Percentiles rank a stretch among this genome's conserved stretches.
phyloP scores from a whole-genome alignment of 192 early-diverging fungal species.

The Mortierella alpina region DNA sequence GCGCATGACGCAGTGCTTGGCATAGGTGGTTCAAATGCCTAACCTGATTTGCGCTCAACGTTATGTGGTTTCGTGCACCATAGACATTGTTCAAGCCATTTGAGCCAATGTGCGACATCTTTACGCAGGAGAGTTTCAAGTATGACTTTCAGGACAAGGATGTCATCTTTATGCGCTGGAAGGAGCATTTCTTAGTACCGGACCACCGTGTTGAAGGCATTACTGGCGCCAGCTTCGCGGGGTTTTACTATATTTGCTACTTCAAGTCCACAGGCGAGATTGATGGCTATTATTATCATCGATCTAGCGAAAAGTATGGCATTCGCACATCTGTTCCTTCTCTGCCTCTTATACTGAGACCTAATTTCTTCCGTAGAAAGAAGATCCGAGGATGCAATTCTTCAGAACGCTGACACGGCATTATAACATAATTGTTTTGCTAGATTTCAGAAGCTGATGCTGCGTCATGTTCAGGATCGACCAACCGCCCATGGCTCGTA shows the following conservation, averaged over 20 bases:
- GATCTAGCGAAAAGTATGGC: slow-evolving; percentile 63
- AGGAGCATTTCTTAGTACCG: slow-evolving; percentile 91
- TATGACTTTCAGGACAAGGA: slow-evolving; percentile 64
- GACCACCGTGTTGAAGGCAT: slow-evolving; percentile 82
- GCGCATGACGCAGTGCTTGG: background rate
- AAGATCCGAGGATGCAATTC: background rate
- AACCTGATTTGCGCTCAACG: background rate
- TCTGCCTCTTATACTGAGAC: background rate
- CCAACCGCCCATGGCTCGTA: slow-evolving; percentile 19
- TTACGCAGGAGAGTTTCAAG: slow-evolving; percentile 60
- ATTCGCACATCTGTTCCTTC: too few species aligned
- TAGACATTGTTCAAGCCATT: slow-evolving; percentile 64
- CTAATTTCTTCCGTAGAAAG: background rate
- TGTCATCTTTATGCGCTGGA: slow-evolving; percentile 92
- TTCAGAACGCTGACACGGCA: too few species aligned
- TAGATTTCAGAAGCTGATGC: slow-evolving; percentile 45
- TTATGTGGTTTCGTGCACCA: background rate
- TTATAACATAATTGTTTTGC: background rate
- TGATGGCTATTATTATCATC: slow-evolving; percentile 76
- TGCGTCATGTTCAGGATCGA: slow-evolving; percentile 20
- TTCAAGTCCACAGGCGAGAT: slow-evolving; percentile 70
- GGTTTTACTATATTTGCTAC: slow-evolving; percentile 90
- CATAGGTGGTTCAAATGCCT: background rate
- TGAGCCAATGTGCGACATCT: slow-evolving; percentile 56
- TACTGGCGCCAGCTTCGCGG: slow-evolving; percentile 87